Evolutionary conservation across 768 basidiomycete genomes (phyloP).

Genomic region (Polyporus arcularius): DNA sequence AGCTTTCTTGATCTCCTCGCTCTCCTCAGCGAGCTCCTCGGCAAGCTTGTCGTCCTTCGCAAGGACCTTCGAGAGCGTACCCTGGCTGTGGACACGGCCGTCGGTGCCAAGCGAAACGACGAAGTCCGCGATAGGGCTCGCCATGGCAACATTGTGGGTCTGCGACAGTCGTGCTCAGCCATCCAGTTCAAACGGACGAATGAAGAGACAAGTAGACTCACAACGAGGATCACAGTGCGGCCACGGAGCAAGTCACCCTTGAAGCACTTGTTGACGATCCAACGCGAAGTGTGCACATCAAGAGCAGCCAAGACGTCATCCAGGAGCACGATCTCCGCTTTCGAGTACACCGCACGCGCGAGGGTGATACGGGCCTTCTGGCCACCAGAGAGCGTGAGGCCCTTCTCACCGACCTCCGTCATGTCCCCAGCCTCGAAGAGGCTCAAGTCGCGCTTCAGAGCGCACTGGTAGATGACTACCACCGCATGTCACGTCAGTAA

Average conservation of each 20-base stretch:
- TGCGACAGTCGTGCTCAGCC: slow-evolving; percentile 12
- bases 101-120: slow-evolving; percentile 56
- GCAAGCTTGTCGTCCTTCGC: slow-evolving; percentile 39
- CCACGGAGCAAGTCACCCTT: slow-evolving; percentile 45
- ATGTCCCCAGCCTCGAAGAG: slow-evolving; percentile 37
- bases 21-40: slow-evolving; percentile 26
- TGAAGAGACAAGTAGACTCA: slow-evolving; percentile 24
- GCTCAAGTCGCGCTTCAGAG: slow-evolving; percentile 32
- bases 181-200: not conserved
- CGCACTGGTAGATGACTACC: slow-evolving; percentile 40
- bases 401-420: slow-evolving; percentile 48
- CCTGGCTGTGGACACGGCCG: slow-evolving; percentile 51
- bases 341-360: slow-evolving; percentile 62
- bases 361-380: slow-evolving; percentile 57
- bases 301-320: slow-evolving; percentile 67
- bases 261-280: slow-evolving; percentile 51
- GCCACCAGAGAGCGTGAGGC: slow-evolving; percentile 44
- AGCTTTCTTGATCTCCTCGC: slow-evolving; percentile 22
- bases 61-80: slow-evolving; percentile 48
- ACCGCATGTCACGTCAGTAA: not conserved
- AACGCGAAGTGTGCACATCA: slow-evolving; percentile 52
- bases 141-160: slow-evolving; percentile 55
- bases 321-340: slow-evolving; percentile 61
- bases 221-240: slow-evolving; percentile 52
- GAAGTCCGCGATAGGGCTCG: slow-evolving; percentile 51